These are phyloP conservation scores for Tuber melanosporum DNA, from an alignment of 495 filamentous ascomycete genomes.

Conservation along the genomic window DNA sequence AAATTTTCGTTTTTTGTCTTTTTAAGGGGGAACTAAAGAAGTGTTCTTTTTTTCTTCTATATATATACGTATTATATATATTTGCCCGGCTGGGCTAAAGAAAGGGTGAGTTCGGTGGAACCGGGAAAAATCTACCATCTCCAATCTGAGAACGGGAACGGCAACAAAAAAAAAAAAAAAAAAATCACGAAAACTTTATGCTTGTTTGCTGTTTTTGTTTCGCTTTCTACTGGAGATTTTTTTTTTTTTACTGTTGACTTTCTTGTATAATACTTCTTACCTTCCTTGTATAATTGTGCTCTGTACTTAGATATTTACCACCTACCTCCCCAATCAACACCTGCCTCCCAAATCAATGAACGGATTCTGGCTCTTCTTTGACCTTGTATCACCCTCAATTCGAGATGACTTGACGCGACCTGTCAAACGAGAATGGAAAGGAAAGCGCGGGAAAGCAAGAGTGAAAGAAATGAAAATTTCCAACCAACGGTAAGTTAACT, in stretches of 20 bases:
- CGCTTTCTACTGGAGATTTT: neutral
- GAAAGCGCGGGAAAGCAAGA: slow-evolving; percentile 11
- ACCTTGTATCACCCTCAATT: neutral
- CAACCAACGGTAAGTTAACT: too few species aligned
- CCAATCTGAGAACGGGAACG: neutral
- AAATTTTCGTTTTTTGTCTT: slow-evolving; percentile 26
- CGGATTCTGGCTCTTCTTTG: neutral
- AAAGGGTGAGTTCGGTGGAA: neutral
- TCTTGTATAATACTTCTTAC: neutral
- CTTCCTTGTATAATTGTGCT: neutral
- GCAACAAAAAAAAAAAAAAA: neutral
- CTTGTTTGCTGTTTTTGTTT: neutral
- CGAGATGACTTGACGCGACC: neutral
- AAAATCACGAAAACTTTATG: neutral
- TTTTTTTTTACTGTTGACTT: neutral
- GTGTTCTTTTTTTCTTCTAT: slow-evolving; percentile 12
- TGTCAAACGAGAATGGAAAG: slow-evolving; percentile 12
- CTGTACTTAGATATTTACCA: neutral
- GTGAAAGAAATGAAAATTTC: slow-evolving; percentile 5
- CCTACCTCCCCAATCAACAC: neutral
- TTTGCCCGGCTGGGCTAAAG: slow-evolving; percentile 2
- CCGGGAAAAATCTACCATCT: neutral
- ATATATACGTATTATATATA: slow-evolving; percentile 22
- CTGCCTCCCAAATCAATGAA: neutral
- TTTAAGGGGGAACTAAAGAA: slow-evolving; percentile 13